phyloP scores from a whole-genome alignment of 2,329 filamentous ascomycete genomes.

The Nemania sp. region DNA sequence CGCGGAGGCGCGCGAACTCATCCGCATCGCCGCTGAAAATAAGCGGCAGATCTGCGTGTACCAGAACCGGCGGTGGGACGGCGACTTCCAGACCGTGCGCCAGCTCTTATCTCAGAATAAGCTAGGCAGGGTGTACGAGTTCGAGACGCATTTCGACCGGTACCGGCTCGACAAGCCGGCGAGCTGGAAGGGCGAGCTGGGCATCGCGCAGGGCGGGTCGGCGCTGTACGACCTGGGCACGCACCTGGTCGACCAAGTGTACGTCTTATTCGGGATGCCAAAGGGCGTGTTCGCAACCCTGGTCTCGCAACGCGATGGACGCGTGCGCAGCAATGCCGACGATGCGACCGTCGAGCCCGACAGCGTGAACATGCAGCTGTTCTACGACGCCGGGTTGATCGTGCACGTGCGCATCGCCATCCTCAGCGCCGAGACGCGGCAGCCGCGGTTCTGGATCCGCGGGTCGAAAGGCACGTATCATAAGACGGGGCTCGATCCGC shows the following conservation, averaged over 20 bases:
- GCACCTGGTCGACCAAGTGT: constrained; percentile 76
- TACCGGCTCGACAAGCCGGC: constrained; percentile 63
- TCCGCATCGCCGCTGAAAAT: constrained; percentile 55
- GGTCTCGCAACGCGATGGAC: constrained; percentile 63
- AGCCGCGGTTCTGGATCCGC: constrained; percentile 76
- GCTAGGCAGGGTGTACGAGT: constrained; percentile 75
- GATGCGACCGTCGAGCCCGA: constrained; percentile 55
- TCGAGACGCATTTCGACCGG: constrained; percentile 80
- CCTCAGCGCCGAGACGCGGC: constrained; percentile 68
- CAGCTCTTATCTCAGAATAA: constrained; percentile 61
- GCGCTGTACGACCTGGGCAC: constrained; percentile 75
- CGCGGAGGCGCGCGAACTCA: constrained; percentile 65
- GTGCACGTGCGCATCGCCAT: constrained; percentile 71
- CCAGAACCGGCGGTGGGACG: constrained; percentile 77
- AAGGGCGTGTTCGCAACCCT: constrained; percentile 68
- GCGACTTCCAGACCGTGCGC: constrained; percentile 72
- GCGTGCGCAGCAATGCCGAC: constrained; percentile 50
- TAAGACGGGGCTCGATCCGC: constrained; percentile 71
- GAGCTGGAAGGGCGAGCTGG: constrained; percentile 68
- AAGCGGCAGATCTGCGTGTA: constrained; percentile 66
- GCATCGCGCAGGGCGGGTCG: constrained; percentile 64
- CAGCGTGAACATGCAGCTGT: constrained; percentile 65
- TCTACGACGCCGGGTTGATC: constrained; percentile 65
- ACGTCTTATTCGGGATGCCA: constrained; percentile 71
- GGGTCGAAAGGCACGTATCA: constrained; percentile 75